Conservation (phyloP, 129 eudicot species). For the Chrysanthemum seticuspe region DNA sequence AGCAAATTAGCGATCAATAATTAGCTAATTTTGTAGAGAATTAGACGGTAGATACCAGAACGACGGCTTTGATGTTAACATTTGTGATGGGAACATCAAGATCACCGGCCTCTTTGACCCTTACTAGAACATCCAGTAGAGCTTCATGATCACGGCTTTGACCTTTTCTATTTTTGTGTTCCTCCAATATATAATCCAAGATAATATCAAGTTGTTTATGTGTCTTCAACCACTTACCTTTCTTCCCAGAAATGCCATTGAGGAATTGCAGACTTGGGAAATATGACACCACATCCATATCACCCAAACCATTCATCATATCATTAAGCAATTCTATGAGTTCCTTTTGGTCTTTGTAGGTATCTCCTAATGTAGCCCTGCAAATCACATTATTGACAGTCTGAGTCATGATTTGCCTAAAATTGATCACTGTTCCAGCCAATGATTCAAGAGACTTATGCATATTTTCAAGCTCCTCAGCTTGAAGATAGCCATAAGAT, state of each 20-base stretch:
- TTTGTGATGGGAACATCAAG: slow-evolving; percentile 6
- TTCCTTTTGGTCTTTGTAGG: background rate
- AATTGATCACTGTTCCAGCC: background rate
- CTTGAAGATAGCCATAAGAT: slow-evolving; percentile 2
- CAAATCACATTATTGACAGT: slow-evolving; percentile 2
- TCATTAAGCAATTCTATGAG: background rate
- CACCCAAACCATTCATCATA: background rate
- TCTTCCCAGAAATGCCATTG: slow-evolving; percentile 7
- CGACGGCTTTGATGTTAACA: slow-evolving; percentile 13
- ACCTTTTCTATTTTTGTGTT: slow-evolving; percentile 1
- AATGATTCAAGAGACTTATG: background rate
- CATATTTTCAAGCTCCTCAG: background rate
- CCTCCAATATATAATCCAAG: slow-evolving; percentile 6
- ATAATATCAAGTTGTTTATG: slow-evolving; percentile 10
- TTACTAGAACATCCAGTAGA: slow-evolving; percentile 14
- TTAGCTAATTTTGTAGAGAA: background rate
- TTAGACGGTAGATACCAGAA: background rate
- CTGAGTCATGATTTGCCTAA: background rate
- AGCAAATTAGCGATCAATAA: no score
- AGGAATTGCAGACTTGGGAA: background rate
- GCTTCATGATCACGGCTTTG: background rate
- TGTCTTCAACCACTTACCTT: slow-evolving; percentile 21
- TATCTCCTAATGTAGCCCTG: slow-evolving; percentile 16
- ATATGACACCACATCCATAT: slow-evolving; percentile 1
- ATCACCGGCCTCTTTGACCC: slow-evolving; percentile 15